Evolutionary conservation across 202 grass and related monocot genomes (phyloP), one percentile per base, ranked within the genome.

Genomic region (Miscanthus sacchariflorus): DNA sequence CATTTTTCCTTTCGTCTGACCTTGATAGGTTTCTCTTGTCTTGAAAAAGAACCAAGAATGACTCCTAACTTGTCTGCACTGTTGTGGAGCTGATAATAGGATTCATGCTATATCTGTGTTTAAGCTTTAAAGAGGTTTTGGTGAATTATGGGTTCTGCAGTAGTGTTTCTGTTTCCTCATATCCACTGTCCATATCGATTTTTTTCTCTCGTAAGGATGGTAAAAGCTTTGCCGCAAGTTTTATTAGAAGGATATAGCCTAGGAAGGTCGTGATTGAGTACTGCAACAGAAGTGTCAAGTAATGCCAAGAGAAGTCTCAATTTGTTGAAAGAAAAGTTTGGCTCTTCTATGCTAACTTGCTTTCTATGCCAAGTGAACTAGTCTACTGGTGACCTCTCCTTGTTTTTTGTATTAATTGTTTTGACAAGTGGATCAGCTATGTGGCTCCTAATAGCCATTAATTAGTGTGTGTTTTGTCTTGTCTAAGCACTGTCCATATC

Each of bases 81-180:
- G 75, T 78, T 59, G 17, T 58, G 36, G 76, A 63, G 33, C 35
- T 50, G 67, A 69, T 25, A 49, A 40, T 43, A 76, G 71, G 40
- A 66, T 76, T 65, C 56, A 75, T 46, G 5, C 5, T 30, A 48
- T 75, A 33, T 35, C 27, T 67, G 5, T 15, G 12, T 63, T 72
- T 73, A 63, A 72, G 23, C 7, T 74, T 83, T 73, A 61, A 83
- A 50, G n/a, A 74, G 3, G 21, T 46, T 64, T 59, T 24, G 38
- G 18, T 10, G 68, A 13, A 44, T 15, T 74, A 61, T 71, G 6
- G 27, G 4, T 58, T 61, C 17, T 44, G 24, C 48, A 73, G 5
- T 74, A 30, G 5, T 63, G 36, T 83, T 63, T 74, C 23, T 58
- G 10, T 45, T 71, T 63, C 9, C 17, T 72, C 8, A 43, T 24